These are phyloP conservation scores for Ogataea populi-albae DNA, from an alignment of 805 yeast species.

Conservation along the genomic window DNA sequence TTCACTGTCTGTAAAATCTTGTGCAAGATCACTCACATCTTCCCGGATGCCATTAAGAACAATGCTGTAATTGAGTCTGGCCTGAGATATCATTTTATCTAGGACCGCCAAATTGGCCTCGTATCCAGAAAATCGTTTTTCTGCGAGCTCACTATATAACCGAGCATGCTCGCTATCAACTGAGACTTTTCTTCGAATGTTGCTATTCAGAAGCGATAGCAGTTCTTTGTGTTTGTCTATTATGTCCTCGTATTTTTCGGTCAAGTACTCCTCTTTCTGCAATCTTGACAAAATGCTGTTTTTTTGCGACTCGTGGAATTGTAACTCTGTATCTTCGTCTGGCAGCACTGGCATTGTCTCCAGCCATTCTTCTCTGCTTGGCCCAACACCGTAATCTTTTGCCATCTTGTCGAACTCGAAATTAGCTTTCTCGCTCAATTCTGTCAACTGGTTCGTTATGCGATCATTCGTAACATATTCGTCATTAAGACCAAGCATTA, in stretches of 20 bases:
- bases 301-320: conserved; percentile 25
- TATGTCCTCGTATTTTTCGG: conserved; percentile 25
- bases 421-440: conserved; percentile 9
- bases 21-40: conserved; percentile 7
- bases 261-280: conserved; percentile 33
- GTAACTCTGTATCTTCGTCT: conserved; percentile 16
- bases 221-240: conserved; percentile 30
- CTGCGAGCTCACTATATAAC: conserved; percentile 14
- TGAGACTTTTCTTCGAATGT: conserved; percentile 14
- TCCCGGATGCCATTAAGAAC: conserved; percentile 8
- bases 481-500: conserved; percentile 30
- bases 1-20: conserved; percentile 1
- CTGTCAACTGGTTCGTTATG: conserved; percentile 15
- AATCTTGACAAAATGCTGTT: conserved; percentile 27
- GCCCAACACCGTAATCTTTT: neutral
- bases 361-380: neutral
- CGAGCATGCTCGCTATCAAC: conserved; percentile 20
- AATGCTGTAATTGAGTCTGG: conserved; percentile 9
- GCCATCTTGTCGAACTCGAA: conserved; percentile 11
- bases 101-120: conserved; percentile 12
- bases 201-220: conserved; percentile 19
- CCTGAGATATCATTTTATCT: conserved; percentile 6
- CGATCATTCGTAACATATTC: conserved; percentile 25
- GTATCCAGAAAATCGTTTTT: conserved; percentile 14
- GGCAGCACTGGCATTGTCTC: conserved; percentile 5